phyloP scores from a whole-genome alignment of 2,329 filamentous ascomycete species.

The Xylariomycetidae sp. region DNA sequence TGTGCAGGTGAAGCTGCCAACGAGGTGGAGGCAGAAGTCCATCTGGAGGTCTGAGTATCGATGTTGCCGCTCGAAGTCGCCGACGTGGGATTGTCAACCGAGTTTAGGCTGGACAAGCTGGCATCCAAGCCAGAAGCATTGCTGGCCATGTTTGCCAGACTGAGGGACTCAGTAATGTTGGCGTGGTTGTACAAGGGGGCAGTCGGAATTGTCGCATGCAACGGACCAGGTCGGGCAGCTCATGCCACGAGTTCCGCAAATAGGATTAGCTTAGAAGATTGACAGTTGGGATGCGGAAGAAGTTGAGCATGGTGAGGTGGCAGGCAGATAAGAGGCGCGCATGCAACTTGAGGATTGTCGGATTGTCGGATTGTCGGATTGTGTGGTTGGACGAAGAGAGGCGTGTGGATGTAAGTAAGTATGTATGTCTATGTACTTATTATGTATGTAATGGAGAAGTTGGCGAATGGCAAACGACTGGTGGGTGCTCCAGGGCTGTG shows the following conservation, averaged over 20 bases:
- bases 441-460: background rate
- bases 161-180: constrained; percentile 6
- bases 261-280: constrained; percentile 22
- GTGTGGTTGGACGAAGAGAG: background rate
- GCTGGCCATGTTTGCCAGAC: constrained; percentile 22
- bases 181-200: constrained; percentile 9
- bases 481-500: too few species aligned
- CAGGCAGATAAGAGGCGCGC: constrained; percentile 13
- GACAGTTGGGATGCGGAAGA: constrained; percentile 15
- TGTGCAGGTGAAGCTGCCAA: constrained; percentile 24
- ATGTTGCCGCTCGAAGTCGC: constrained; percentile 26
- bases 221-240: constrained; percentile 17
- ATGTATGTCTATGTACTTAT: background rate
- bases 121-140: constrained; percentile 24
- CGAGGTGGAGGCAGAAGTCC: constrained; percentile 28
- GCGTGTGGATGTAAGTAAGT: background rate
- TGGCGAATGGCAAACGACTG: background rate
- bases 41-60: constrained; percentile 27
- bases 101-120: constrained; percentile 28
- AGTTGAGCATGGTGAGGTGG: constrained; percentile 25
- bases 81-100: constrained; percentile 27
- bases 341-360: constrained; percentile 15
- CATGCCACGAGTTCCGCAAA: constrained; percentile 20
- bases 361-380: background rate
- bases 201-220: constrained; percentile 16